These are phyloP conservation scores for Acer negundo DNA, from an alignment of 345 rosid species.

Conservation along the genomic window DNA sequence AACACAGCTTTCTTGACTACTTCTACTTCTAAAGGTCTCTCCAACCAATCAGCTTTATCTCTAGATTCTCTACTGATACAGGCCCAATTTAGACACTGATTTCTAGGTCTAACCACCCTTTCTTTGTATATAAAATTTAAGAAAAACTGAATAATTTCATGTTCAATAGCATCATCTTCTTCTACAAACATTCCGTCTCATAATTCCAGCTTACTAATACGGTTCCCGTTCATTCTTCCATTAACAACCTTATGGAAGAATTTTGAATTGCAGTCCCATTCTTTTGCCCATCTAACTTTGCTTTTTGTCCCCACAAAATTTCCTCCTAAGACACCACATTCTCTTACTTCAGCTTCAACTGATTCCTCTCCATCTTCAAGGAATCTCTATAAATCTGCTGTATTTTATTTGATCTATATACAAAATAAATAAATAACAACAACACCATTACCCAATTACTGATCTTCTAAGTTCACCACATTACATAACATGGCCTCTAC, in stretches of 20 bases:
- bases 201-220: not conserved
- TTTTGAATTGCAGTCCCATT: not conserved
- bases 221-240: not conserved
- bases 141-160: not conserved
- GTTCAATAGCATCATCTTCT: not conserved
- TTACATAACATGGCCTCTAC: not conserved
- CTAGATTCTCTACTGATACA: too few species aligned
- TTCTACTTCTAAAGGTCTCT: not conserved
- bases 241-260: not conserved
- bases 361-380: not conserved
- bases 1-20: not conserved
- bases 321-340: not conserved
- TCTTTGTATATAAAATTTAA: not conserved
- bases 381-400: too few species aligned
- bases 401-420: too few species aligned
- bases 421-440: too few species aligned
- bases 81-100: too few species aligned
- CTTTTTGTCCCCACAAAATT: not conserved
- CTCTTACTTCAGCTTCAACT: not conserved
- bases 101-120: not conserved
- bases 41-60: too few species aligned
- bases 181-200: not conserved
- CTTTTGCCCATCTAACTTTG: not conserved
- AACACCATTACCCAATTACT: too few species aligned
- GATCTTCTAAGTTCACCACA: too few species aligned